Base-by-base conservation (phyloP, 352 stramenopile species). In the Aphanomyces stellatus region DNA sequence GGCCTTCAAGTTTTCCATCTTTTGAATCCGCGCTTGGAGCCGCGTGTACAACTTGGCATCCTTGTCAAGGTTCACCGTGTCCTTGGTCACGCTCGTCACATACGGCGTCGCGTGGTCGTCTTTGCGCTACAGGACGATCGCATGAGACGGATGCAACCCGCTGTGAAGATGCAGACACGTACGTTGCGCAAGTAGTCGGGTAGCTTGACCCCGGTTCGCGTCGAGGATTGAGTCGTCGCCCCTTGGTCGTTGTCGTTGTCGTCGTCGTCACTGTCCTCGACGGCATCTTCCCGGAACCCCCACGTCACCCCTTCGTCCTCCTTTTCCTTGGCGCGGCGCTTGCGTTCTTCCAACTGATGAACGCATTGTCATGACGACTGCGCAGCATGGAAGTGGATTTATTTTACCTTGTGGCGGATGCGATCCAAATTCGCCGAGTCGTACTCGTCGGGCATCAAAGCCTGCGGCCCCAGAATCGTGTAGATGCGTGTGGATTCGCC, bases 401-500 rank as follows among this genome's bases (percentile, higher is more conserved):
- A n/a, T 46, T 46, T 11, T 40, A 73, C 37, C 63, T 74, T 75
- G 4, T 79, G 71, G 24, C 78, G 61, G 10, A 82, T 72, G 10
- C 65, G 72, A 8, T 65, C 69, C 42, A 86, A 60, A 48, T 82
- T 85, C 0, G 62, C 51, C n/a, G 79, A 85, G n/a, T 25, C 43
- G 65, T 91, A 88, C 70, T 96, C 87, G 22, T 78, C 75, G 5
- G 82, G 85, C 19, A 82, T 62, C 17, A 92, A 66, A 43, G 93
- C 83, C 19, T 69, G 64, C 0, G 88, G 86, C 0, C 88, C 88
- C 48, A 78, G 82, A 11, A 96, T 57, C 0, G 77, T 81, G 65
- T 96, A 95, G 48, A 93, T 74, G 27, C 88, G 72, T 62, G 87
- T 92, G 3, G 85, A 95, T 57, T 93, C 86, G n/a, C 85, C 88